Conservation (phyloP, 768 basidiomycete species). For the Mycena indigotica region DNA sequence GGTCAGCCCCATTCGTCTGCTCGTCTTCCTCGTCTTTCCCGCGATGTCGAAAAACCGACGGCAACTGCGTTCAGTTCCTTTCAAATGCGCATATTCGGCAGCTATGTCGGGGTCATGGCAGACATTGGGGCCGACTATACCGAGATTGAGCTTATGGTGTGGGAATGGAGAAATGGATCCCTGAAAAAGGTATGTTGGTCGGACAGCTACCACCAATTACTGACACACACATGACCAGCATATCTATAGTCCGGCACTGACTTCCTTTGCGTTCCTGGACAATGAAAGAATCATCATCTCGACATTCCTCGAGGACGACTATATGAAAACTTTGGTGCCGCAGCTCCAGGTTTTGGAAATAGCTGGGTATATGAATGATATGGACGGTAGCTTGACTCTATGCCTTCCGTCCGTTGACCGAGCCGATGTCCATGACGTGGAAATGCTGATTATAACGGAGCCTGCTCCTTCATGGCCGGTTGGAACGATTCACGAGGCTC, state of each 20-base stretch:
- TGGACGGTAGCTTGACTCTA: constrained; percentile 26
- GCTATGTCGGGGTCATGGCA: constrained; percentile 32
- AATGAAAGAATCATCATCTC: constrained; percentile 6
- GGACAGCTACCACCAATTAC: neutral
- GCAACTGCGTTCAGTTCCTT: constrained; percentile 13
- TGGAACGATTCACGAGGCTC: constrained; percentile 5
- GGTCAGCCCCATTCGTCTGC: constrained; percentile 31
- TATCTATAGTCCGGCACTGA: constrained; percentile 25
- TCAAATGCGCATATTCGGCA: constrained; percentile 35
- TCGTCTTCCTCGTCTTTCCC: constrained; percentile 4
- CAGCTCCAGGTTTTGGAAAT: constrained; percentile 13
- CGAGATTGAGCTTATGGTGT: constrained; percentile 28
- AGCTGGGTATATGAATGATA: neutral
- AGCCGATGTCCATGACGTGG: constrained; percentile 1
- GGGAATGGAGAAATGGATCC: constrained; percentile 37
- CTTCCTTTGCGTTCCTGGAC: constrained; percentile 37
- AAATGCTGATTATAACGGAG: constrained; percentile 35
- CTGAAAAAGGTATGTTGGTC: constrained; percentile 29
- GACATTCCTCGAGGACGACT: neutral
- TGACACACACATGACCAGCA: constrained; percentile 17
- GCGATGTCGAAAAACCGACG: neutral
- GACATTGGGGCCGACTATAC: constrained; percentile 1
- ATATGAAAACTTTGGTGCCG: neutral
- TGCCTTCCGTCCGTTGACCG: constrained; percentile 26
- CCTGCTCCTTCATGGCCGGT: constrained; percentile 32